Percentiles rank a stretch among this genome's conserved stretches.
These are phyloP conservation scores for Cornus kousa DNA, from an alignment of 148 eudicot genomes.

Conservation along the genomic window DNA sequence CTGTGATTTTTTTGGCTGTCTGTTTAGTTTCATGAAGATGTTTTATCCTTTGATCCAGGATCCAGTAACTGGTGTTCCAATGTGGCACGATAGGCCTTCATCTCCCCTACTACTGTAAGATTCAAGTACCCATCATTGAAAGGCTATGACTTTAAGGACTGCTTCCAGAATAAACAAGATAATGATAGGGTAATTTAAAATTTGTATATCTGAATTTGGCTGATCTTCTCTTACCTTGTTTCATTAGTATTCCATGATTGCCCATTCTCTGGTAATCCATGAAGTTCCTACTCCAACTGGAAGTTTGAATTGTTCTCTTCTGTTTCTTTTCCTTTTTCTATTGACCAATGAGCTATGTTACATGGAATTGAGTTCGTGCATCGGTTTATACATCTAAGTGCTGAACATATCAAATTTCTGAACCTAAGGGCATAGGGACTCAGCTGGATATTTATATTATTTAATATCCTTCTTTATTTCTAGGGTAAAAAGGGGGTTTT, in stretches of 20 bases:
- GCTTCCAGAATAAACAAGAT: constrained; percentile 7
- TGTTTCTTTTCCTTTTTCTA: neutral
- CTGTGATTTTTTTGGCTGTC: neutral
- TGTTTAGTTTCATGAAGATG: constrained; percentile 1
- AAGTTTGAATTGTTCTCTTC: neutral
- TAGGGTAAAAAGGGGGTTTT: too few species aligned
- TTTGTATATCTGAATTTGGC: neutral
- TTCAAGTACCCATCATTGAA: constrained; percentile 13
- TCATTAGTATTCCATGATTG: neutral
- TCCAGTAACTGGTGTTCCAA: constrained; percentile 85
- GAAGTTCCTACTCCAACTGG: neutral
- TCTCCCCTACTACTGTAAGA: constrained; percentile 83
- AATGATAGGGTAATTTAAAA: constrained; percentile 7
- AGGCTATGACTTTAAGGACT: constrained; percentile 12
- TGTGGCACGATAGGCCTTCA: constrained; percentile 66
- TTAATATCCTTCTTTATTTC: too few species aligned
- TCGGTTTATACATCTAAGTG: too few species aligned
- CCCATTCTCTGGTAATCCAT: neutral
- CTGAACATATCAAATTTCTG: too few species aligned
- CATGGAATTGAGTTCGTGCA: too few species aligned
- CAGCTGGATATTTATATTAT: too few species aligned
- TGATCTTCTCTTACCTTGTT: constrained; percentile 5
- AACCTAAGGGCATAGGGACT: too few species aligned
- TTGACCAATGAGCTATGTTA: too few species aligned
- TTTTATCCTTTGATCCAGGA: constrained; percentile 45